These are phyloP conservation scores for Cenchrus fungigraminus DNA, from an alignment of 176 grass and related monocot species.

Conservation along the genomic window DNA sequence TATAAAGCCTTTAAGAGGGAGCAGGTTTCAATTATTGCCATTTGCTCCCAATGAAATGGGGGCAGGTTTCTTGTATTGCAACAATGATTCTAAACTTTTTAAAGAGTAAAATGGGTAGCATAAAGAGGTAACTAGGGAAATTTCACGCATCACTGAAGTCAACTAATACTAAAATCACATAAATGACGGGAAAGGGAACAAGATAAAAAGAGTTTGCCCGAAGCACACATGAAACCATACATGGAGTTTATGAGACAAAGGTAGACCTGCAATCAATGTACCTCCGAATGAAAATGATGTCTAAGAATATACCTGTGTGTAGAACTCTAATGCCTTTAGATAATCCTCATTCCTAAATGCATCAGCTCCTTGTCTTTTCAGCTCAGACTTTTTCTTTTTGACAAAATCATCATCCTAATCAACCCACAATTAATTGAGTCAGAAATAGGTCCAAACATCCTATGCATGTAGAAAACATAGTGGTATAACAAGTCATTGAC, in stretches of 20 bases:
- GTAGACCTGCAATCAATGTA: background rate
- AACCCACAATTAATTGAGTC: slow-evolving; percentile 7
- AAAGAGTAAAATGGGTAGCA: background rate
- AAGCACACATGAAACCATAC: background rate
- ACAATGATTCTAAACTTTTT: background rate
- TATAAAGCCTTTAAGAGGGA: background rate
- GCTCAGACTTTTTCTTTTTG: slow-evolving; percentile 25
- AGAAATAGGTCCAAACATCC: background rate
- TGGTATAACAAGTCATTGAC: background rate
- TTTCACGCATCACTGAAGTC: background rate
- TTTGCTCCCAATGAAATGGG: background rate
- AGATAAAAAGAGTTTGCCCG: background rate
- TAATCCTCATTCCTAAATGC: slow-evolving; percentile 54
- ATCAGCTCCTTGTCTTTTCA: slow-evolving; percentile 37
- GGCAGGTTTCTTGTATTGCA: background rate
- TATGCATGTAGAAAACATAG: background rate
- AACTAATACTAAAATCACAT: background rate
- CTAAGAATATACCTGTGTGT: slow-evolving; percentile 34
- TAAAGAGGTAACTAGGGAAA: background rate
- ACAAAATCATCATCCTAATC: slow-evolving; percentile 35
- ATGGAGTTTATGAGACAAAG: background rate
- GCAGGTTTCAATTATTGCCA: too few relatives aligned
- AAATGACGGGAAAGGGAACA: background rate
- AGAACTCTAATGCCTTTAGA: slow-evolving; percentile 28
- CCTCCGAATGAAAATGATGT: slow-evolving; percentile 12